These are phyloP conservation scores for Scolecobasidium constrictum DNA, from an alignment of 2,329 filamentous ascomycete genomes.

Conservation along the genomic window DNA sequence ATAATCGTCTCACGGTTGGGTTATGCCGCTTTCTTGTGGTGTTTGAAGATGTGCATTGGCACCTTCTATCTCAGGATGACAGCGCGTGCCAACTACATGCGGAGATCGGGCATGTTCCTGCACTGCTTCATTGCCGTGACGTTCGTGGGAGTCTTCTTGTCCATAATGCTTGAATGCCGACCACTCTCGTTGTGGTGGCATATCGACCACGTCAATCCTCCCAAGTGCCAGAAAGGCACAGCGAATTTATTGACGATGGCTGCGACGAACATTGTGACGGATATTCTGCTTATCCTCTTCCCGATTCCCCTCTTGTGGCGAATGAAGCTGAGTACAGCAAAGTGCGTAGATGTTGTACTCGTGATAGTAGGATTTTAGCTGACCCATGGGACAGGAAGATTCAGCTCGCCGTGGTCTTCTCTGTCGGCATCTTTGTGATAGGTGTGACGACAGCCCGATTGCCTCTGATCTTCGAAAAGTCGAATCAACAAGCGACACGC, in stretches of 20 bases:
- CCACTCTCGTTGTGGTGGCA: not conserved
- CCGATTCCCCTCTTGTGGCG: not conserved
- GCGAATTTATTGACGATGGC: not conserved
- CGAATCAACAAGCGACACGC: not conserved
- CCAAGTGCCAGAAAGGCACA: not conserved
- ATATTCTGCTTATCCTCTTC: not conserved
- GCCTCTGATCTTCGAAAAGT: not conserved
- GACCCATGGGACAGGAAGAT: too few relatives aligned
- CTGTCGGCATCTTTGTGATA: slow-evolving; percentile 1
- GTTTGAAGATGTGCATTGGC: slow-evolving; percentile 2
- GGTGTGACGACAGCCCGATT: not conserved
- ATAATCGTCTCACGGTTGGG: too few relatives aligned
- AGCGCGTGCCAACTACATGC: not conserved
- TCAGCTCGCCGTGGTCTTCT: not conserved
- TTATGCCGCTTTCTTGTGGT: not conserved
- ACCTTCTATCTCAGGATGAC: not conserved
- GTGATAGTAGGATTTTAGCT: too few relatives aligned
- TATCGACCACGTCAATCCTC: not conserved
- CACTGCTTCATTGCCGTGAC: not conserved
- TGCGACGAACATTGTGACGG: not conserved
- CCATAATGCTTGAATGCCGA: slow-evolving; percentile 1
- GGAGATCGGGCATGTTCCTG: not conserved
- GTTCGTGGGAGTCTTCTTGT: not conserved
- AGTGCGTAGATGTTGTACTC: not conserved
- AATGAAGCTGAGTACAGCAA: not conserved